A percentile compares a stretch with the other conserved stretches of the same genome.
Evolutionary conservation across 441 rosid species (phyloP).

Genomic region (Pelargonium myrrhifolium): DNA sequence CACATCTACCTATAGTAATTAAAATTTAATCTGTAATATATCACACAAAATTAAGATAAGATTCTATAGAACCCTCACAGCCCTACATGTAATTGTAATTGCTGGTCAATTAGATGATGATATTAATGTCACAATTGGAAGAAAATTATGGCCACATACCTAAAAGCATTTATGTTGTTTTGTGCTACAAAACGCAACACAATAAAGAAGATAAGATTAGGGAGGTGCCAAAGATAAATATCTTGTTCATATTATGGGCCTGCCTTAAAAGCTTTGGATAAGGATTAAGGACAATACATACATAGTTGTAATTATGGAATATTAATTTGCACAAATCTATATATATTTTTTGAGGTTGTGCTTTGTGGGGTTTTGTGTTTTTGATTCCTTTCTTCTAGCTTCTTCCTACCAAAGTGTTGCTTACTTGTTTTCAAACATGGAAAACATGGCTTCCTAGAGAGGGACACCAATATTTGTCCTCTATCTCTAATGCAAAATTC

Average conservation of each 20-base stretch:
- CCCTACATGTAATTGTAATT: no score
- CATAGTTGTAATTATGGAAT: neutral
- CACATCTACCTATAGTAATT: no score
- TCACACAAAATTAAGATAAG: no score
- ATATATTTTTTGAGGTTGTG: neutral
- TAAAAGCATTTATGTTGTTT: neutral
- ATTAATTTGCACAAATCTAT: neutral
- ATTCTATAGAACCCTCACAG: no score
- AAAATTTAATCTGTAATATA: no score
- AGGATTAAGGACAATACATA: neutral
- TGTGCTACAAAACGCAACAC: neutral
- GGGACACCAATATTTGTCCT: conserved; percentile 1
- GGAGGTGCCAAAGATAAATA: conserved; percentile 3
- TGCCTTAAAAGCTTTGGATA: neutral
- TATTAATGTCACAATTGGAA: no score
- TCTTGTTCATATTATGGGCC: neutral
- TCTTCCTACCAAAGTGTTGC: neutral
- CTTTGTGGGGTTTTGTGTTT: neutral
- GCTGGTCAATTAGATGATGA: no score
- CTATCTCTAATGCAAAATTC: neutral
- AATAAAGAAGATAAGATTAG: neutral
- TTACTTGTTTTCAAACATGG: neutral
- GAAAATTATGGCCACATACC: neutral
- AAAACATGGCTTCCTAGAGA: neutral
- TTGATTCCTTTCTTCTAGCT: neutral